Evolutionary conservation across 108 stramenopile genomes (phyloP).

Genomic region (Phaeodactylum tricornutum): DNA sequence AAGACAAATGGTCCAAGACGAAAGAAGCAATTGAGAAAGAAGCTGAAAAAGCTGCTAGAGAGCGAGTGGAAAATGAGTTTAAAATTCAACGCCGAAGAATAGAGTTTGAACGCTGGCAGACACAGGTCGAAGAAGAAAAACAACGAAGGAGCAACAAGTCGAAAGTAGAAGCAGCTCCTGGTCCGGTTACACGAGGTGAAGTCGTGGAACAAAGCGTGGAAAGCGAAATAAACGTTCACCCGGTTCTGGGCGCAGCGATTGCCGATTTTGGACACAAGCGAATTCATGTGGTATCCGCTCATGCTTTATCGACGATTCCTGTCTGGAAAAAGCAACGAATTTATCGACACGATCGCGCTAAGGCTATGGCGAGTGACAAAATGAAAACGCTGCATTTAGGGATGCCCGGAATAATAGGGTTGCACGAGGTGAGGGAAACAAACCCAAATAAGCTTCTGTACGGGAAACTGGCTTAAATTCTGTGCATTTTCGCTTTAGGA

Average conservation of each 20-base stretch:
- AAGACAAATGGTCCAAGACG: slow-evolving; percentile 16
- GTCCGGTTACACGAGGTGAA: background rate
- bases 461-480: background rate
- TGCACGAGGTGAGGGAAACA: slow-evolving; percentile 29
- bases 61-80: slow-evolving; percentile 27
- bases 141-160: slow-evolving; percentile 5
- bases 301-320: slow-evolving; percentile 38
- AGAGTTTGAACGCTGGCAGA: slow-evolving; percentile 27
- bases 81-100: slow-evolving; percentile 22
- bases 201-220: background rate
- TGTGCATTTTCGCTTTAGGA: slow-evolving; percentile 13
- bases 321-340: slow-evolving; percentile 73
- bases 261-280: slow-evolving; percentile 55
- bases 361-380: slow-evolving; percentile 62
- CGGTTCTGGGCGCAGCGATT: slow-evolving; percentile 48
- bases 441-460: background rate
- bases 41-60: slow-evolving; percentile 34
- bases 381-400: slow-evolving; percentile 49
- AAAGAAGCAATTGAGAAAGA: slow-evolving; percentile 11
- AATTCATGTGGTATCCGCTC: slow-evolving; percentile 35
- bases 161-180: background rate
- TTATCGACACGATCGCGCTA: slow-evolving; percentile 65
- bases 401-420: slow-evolving; percentile 63
- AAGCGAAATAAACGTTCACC: slow-evolving; percentile 22
- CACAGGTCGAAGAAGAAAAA: slow-evolving; percentile 23